phyloP scores from a whole-genome alignment of 1,284 basidiomycete species.

The Leccinum griseonigrum region DNA sequence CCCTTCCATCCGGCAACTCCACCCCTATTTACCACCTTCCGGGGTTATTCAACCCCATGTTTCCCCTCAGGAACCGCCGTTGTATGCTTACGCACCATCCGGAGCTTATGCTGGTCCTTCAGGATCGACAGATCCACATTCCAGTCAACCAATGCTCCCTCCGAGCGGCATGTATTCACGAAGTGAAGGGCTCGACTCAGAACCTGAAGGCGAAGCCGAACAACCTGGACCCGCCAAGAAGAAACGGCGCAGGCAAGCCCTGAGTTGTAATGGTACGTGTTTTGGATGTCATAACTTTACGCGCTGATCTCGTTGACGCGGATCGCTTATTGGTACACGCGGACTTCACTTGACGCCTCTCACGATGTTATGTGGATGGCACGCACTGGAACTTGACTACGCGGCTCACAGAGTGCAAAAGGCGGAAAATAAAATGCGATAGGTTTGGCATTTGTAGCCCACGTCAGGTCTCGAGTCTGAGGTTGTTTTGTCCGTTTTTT shows the following conservation, averaged over 20 bases:
- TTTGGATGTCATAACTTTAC: conserved; percentile 10
- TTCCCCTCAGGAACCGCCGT: conserved; percentile 15
- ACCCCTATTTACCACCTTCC: conserved; percentile 54
- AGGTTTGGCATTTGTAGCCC: conserved; percentile 38
- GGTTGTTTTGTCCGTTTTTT: conserved; percentile 12
- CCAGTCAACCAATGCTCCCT: conserved; percentile 22
- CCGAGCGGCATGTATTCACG: conserved; percentile 30
- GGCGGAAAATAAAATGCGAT: conserved; percentile 63
- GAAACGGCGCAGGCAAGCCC: conserved; percentile 68
- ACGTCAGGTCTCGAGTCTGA: conserved; percentile 16
- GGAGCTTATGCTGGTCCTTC: conserved; percentile 23
- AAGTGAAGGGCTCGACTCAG: conserved; percentile 43
- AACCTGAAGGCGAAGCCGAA: conserved; percentile 46
- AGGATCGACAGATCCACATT: conserved; percentile 30
- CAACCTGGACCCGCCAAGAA: conserved; percentile 63
- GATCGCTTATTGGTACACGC: neutral
- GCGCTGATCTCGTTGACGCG: conserved; percentile 12
- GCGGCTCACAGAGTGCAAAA: conserved; percentile 47
- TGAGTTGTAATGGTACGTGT: conserved; percentile 72
- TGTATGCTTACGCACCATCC: conserved; percentile 29
- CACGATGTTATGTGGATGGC: neutral
- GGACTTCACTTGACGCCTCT: neutral
- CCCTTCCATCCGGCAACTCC: conserved; percentile 64
- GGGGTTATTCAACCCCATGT: conserved; percentile 24
- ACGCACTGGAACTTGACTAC: conserved; percentile 7